These are phyloP conservation scores for Phaffia tasmanica DNA, from an alignment of 768 basidiomycete species.

Conservation along the genomic window DNA sequence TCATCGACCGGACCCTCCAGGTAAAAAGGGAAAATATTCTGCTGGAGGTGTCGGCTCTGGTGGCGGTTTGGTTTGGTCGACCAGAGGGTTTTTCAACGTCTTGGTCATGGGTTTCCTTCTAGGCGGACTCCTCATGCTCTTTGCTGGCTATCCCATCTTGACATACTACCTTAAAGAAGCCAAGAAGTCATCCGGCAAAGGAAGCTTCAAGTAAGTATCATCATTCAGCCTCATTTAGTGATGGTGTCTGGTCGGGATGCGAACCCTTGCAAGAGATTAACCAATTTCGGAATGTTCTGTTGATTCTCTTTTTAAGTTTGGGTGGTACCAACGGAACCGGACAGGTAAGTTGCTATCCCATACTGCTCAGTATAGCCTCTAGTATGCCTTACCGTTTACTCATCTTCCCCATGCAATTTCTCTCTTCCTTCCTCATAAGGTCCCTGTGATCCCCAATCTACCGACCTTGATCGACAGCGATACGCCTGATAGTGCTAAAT, in stretches of 20 bases:
- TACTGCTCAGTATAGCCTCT: too few relatives aligned
- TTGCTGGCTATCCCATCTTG: conserved; percentile 25
- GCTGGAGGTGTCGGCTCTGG: not conserved
- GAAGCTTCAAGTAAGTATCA: conserved; percentile 18
- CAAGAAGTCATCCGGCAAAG: not conserved
- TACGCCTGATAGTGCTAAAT: conserved; percentile 52
- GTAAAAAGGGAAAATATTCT: conserved; percentile 5
- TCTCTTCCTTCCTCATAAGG: not conserved
- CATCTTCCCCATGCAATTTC: too few relatives aligned
- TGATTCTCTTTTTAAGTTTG: conserved; percentile 1
- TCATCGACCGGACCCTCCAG: conserved; percentile 18
- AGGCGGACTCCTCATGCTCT: conserved; percentile 16
- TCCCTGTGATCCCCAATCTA: conserved; percentile 18
- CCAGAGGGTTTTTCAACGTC: conserved; percentile 20
- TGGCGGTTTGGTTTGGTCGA: conserved; percentile 12
- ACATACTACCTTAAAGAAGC: conserved; percentile 6
- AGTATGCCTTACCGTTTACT: too few relatives aligned
- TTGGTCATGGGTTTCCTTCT: conserved; percentile 12
- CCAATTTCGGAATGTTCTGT: not conserved
- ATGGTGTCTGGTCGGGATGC: not conserved
- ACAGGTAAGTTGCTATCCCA: not conserved
- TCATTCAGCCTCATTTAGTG: not conserved
- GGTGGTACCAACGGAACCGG: conserved; percentile 25
- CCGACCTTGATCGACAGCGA: conserved; percentile 56
- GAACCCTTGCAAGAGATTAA: not conserved